phyloP scores from a whole-genome alignment of 169 alveolate genomes.

The Plasmodium berghei region DNA sequence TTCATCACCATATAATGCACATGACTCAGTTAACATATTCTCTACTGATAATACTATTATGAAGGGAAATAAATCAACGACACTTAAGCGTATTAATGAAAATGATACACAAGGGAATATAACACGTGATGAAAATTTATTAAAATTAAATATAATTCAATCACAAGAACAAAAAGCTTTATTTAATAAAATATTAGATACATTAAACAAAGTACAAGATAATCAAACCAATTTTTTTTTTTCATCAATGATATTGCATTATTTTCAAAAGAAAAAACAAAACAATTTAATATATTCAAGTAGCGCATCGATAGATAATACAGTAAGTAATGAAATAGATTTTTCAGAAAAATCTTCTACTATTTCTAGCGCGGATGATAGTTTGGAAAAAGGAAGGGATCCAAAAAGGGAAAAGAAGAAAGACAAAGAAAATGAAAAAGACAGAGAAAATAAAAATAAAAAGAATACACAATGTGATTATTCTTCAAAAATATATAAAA shows the following conservation, averaged over 20 bases:
- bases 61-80: conserved; percentile 37
- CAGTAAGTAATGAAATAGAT: conserved; percentile 1
- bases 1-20: background rate
- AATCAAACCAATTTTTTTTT: conserved; percentile 45
- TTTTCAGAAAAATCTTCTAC: background rate
- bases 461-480: background rate
- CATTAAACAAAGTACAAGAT: conserved; percentile 39
- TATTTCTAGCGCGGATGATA: background rate
- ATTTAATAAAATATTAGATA: conserved; percentile 71
- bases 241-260: conserved; percentile 52
- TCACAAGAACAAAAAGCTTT: conserved; percentile 69
- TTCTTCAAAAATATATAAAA: background rate
- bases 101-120: background rate
- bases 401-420: background rate
- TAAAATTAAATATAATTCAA: conserved; percentile 57
- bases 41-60: background rate
- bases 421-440: conserved; percentile 19
- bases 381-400: background rate
- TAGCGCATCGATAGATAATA: background rate
- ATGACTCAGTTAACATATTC: background rate
- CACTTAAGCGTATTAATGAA: conserved; percentile 19
- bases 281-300: background rate
- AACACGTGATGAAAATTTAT: conserved; percentile 37
- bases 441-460: conserved; percentile 38
- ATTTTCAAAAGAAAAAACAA: conserved; percentile 11